phyloP scores from a whole-genome alignment of 192 early-diverging fungal genomes.

The Podila epicladia region DNA sequence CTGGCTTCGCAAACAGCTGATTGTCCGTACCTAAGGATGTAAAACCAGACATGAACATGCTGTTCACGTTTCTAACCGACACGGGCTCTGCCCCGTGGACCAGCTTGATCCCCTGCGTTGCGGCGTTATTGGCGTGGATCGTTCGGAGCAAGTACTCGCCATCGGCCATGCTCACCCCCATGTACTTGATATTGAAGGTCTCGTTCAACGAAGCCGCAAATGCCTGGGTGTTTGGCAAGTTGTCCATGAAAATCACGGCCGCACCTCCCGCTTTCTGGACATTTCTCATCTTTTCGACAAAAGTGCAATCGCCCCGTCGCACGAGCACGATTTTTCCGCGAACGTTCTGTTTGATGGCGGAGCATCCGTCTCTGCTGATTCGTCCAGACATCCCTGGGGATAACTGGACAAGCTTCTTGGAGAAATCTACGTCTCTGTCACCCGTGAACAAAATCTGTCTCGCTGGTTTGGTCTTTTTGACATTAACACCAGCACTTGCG shows the following conservation, averaged over 20 bases:
- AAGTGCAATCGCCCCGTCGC: conserved; percentile 71
- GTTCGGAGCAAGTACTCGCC: conserved; percentile 56
- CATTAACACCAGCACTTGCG: neutral
- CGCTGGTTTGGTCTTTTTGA: conserved; percentile 52
- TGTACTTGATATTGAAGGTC: conserved; percentile 46
- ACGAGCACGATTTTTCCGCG: conserved; percentile 63
- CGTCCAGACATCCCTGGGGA: conserved; percentile 35
- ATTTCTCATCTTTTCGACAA: conserved; percentile 62
- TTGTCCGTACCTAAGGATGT: conserved; percentile 74
- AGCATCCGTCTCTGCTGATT: conserved; percentile 62
- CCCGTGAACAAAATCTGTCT: conserved; percentile 35
- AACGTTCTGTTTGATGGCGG: conserved; percentile 31
- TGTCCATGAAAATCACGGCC: conserved; percentile 69
- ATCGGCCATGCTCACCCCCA: conserved; percentile 54
- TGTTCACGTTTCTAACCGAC: conserved; percentile 50
- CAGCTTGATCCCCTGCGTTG: conserved; percentile 38
- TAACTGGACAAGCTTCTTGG: conserved; percentile 34
- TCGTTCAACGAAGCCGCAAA: conserved; percentile 8
- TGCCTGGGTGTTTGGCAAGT: neutral
- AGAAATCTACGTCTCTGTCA: conserved; percentile 24
- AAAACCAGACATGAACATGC: conserved; percentile 70
- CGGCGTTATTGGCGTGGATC: conserved; percentile 22
- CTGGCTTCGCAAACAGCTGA: conserved; percentile 68
- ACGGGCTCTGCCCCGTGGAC: conserved; percentile 38
- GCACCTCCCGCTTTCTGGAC: conserved; percentile 64